A percentile compares a stretch with the other conserved stretches of the same genome.
These are phyloP conservation scores for Aspergillus flavus DNA, from an alignment of 2,329 filamentous ascomycete species.

Conservation along the genomic window DNA sequence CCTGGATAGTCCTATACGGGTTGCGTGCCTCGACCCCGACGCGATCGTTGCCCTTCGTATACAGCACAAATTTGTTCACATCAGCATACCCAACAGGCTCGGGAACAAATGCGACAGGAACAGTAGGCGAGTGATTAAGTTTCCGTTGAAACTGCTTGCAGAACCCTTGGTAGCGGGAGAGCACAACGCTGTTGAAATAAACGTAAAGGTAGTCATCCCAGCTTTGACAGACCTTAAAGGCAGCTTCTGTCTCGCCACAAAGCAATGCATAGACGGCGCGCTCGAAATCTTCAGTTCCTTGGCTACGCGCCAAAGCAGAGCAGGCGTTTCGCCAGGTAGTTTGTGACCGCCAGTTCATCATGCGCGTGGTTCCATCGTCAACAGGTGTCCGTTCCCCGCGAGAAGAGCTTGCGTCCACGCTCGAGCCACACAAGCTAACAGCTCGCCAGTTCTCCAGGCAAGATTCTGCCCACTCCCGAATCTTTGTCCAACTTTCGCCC, in stretches of 20 bases:
- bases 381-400: slow-evolving; percentile 32
- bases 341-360: slow-evolving; percentile 46
- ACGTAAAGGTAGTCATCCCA: slow-evolving; percentile 90
- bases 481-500: slow-evolving; percentile 72
- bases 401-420: slow-evolving; percentile 31
- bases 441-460: slow-evolving; percentile 88
- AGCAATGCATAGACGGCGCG: slow-evolving; percentile 87
- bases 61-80: slow-evolving; percentile 42
- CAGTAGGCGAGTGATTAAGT: slow-evolving; percentile 56
- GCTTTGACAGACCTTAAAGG: slow-evolving; percentile 72
- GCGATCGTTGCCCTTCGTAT: slow-evolving; percentile 37
- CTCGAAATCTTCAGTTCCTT: slow-evolving; percentile 75
- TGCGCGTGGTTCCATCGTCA: slow-evolving; percentile 41
- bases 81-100: slow-evolving; percentile 53
- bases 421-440: slow-evolving; percentile 71
- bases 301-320: slow-evolving; percentile 57
- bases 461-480: slow-evolving; percentile 84
- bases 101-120: slow-evolving; percentile 58
- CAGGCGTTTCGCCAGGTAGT: slow-evolving; percentile 43
- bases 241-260: slow-evolving; percentile 78
- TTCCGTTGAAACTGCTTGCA: slow-evolving; percentile 48
- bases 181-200: slow-evolving; percentile 82
- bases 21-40: slow-evolving; percentile 44
- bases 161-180: slow-evolving; percentile 77
- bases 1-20: slow-evolving; percentile 49